These are phyloP conservation scores for Pleurotus salmoneostramineus DNA, from an alignment of 768 basidiomycete genomes.

Conservation along the genomic window DNA sequence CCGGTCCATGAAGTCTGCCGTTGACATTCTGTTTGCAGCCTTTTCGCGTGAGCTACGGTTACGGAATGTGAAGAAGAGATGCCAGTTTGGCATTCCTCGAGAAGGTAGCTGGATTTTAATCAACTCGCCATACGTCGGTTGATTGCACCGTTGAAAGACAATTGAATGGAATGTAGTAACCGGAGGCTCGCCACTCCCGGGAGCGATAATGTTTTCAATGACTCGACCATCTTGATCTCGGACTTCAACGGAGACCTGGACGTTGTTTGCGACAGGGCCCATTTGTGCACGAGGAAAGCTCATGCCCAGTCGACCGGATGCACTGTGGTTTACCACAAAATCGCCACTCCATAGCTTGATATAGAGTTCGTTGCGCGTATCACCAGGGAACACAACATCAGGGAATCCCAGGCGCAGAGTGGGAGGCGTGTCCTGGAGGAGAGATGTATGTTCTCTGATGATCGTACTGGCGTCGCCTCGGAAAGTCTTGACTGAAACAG, in stretches of 20 bases:
- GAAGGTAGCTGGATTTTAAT: conserved; percentile 81
- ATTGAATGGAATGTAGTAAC: conserved; percentile 84
- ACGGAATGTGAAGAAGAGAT: conserved; percentile 92
- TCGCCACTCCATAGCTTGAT: conserved; percentile 95
- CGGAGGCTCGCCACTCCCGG: conserved; percentile 82
- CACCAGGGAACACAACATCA: conserved; percentile 92
- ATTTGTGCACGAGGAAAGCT: conserved; percentile 58
- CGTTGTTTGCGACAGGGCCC: conserved; percentile 55
- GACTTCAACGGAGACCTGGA: conserved; percentile 92
- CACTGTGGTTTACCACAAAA: conserved; percentile 56
- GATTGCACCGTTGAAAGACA: conserved; percentile 83
- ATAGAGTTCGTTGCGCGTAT: conserved; percentile 91
- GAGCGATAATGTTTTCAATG: conserved; percentile 70
- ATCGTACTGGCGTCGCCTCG: conserved; percentile 76
- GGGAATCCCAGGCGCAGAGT: conserved; percentile 91
- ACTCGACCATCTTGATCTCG: conserved; percentile 64
- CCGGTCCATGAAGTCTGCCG: conserved; percentile 48
- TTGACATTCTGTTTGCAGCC: conserved; percentile 24
- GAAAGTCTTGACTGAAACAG: conserved; percentile 82
- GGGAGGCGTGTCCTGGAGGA: conserved; percentile 77
- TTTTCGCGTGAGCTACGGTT: conserved; percentile 59
- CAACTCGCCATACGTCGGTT: conserved; percentile 91
- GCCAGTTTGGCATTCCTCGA: conserved; percentile 71
- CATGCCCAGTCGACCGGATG: conserved; percentile 53
- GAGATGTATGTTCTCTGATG: conserved; percentile 77